A percentile compares a stretch with the other conserved stretches of the same genome.
Evolutionary conservation across 257 asterid species (phyloP).

Genomic region (Lycium ferocissimum): DNA sequence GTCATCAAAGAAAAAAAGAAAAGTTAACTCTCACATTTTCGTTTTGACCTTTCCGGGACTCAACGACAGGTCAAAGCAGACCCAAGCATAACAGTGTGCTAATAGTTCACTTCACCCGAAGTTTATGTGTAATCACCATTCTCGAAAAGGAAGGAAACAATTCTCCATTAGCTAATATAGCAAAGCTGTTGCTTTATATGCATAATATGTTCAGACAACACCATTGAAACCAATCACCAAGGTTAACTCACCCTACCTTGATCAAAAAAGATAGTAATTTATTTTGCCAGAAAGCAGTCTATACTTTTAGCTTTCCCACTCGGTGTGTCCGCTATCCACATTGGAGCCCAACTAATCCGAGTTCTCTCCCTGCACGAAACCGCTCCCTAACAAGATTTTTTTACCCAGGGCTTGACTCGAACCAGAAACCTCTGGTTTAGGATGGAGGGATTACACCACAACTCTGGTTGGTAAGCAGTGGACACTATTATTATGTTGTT

Average conservation of each 20-base stretch:
- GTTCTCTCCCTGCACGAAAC: no score
- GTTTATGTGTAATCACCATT: background rate
- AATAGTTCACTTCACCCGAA: background rate
- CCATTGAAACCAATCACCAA: background rate
- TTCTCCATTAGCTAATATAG: background rate
- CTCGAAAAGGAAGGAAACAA: conserved; percentile 4
- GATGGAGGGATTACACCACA: no score
- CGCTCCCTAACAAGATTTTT: no score
- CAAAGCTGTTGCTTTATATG: background rate
- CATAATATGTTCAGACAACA: background rate
- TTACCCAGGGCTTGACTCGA: no score
- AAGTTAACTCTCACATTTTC: background rate
- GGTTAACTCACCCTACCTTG: background rate
- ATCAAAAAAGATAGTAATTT: background rate
- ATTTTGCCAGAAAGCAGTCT: no score
- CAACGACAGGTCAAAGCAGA: background rate
- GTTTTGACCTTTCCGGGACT: background rate
- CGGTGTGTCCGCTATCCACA: no score
- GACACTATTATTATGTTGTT: background rate
- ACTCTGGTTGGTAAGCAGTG: no score
- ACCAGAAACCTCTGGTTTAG: no score
- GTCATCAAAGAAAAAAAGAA: no score
- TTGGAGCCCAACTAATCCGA: no score
- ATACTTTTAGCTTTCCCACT: no score
- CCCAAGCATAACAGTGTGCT: background rate